A percentile compares a stretch with the other conserved stretches of the same genome.
These are phyloP conservation scores for Chaetothyriales sp. DNA, from an alignment of 2,329 filamentous ascomycete species.

Conservation along the genomic window DNA sequence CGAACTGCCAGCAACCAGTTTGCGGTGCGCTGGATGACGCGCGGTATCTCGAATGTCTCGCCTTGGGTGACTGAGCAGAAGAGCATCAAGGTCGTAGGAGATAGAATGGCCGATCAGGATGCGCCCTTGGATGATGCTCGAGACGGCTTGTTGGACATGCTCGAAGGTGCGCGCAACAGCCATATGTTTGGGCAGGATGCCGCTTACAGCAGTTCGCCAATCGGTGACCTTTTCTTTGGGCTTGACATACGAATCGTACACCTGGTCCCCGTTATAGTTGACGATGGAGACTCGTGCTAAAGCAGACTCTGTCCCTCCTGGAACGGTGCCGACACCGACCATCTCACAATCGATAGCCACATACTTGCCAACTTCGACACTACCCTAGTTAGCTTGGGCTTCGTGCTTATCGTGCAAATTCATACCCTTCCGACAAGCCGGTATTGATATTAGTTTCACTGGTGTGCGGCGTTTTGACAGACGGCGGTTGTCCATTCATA, in stretches of 20 bases:
- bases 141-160: constrained; percentile 61
- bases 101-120: constrained; percentile 76
- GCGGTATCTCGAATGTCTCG: constrained; percentile 75
- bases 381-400: constrained; percentile 19
- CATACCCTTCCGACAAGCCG: constrained; percentile 1
- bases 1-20: constrained; percentile 37
- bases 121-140: constrained; percentile 52
- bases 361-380: constrained; percentile 70
- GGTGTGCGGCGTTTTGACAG: not conserved
- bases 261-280: constrained; percentile 81
- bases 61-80: constrained; percentile 66
- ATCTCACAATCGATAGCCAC: constrained; percentile 94
- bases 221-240: constrained; percentile 69
- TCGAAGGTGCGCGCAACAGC: constrained; percentile 53
- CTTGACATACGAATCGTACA: constrained; percentile 87
- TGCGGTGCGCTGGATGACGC: constrained; percentile 59
- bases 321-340: constrained; percentile 58
- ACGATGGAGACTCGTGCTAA: constrained; percentile 81
- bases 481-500: not conserved
- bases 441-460: constrained; percentile 1
- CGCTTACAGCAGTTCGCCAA: constrained; percentile 78
- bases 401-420: no score
- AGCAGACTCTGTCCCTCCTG: constrained; percentile 42
- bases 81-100: constrained; percentile 58
- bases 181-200: constrained; percentile 64